Evolutionary conservation across 108 stramenopile genomes (phyloP).

Genomic region (Skeletonema potamos): DNA sequence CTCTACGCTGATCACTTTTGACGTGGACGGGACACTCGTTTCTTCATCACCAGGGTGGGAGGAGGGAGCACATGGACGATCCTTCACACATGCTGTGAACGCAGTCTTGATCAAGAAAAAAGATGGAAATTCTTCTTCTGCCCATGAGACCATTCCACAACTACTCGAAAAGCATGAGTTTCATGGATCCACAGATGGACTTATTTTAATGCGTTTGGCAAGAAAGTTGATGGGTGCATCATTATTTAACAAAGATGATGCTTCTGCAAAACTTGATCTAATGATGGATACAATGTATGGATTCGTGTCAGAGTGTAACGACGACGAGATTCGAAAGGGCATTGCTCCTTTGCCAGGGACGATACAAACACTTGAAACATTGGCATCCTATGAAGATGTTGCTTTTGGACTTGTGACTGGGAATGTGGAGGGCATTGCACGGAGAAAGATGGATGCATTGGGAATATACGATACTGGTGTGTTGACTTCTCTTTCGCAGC

Average conservation of each 20-base stretch:
- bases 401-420: conserved; percentile 59
- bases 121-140: not conserved
- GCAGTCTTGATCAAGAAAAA: conserved; percentile 11
- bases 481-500: conserved; percentile 37
- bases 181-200: conserved; percentile 60
- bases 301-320: conserved; percentile 24
- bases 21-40: conserved; percentile 56
- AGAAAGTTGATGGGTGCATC: conserved; percentile 26
- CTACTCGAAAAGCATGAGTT: conserved; percentile 36
- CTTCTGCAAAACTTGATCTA: conserved; percentile 25
- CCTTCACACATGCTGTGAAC: conserved; percentile 40
- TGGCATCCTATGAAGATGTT: conserved; percentile 28
- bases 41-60: conserved; percentile 41
- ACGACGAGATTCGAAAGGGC: conserved; percentile 34
- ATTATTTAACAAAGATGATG: conserved; percentile 11
- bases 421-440: conserved; percentile 63
- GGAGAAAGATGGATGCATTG: conserved; percentile 51
- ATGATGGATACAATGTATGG: conserved; percentile 48
- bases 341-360: conserved; percentile 51
- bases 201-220: conserved; percentile 50
- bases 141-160: conserved; percentile 34
- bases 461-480: conserved; percentile 46
- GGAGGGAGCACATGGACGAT: conserved; percentile 45
- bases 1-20: conserved; percentile 52
- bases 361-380: conserved; percentile 30